These are phyloP conservation scores for Boletus rufocinnamomeus DNA, from an alignment of 768 basidiomycete genomes.

Conservation along the genomic window DNA sequence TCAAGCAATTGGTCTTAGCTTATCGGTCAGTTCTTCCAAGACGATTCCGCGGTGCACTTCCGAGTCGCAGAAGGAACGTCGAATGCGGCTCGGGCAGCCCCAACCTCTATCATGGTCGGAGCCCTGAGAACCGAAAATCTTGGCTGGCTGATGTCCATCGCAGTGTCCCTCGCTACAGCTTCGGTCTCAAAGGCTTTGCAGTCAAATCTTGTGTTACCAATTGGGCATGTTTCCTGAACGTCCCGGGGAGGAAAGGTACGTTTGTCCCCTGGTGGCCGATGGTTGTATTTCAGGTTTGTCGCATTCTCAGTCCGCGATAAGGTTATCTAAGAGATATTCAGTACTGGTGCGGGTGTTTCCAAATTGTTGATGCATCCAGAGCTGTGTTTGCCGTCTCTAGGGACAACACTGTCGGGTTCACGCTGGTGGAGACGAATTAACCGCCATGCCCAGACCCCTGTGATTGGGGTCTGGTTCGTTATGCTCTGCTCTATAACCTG, in stretches of 20 bases:
- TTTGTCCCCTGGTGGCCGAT: conserved; percentile 15
- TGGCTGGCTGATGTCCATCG: conserved; percentile 46
- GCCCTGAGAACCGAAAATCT: conserved; percentile 41
- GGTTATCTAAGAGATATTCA: conserved; percentile 15
- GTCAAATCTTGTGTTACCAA: conserved; percentile 39
- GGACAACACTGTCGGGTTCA: conserved; percentile 40
- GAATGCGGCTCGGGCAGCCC: conserved; percentile 44
- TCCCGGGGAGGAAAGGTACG: conserved; percentile 43
- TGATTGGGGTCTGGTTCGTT: conserved; percentile 46
- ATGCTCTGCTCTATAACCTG: conserved; percentile 33
- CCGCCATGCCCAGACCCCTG: conserved; percentile 34
- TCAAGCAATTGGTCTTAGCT: background rate
- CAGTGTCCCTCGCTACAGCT: conserved; percentile 44
- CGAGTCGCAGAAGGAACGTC: conserved; percentile 49
- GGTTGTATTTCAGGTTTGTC: conserved; percentile 41
- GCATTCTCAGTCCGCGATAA: background rate
- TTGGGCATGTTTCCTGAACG: conserved; percentile 43
- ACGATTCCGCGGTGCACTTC: conserved; percentile 50
- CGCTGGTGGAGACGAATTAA: conserved; percentile 40
- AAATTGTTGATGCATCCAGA: conserved; percentile 48
- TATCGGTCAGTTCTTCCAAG: conserved; percentile 22
- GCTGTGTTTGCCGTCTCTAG: conserved; percentile 47
- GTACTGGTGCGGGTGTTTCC: conserved; percentile 47
- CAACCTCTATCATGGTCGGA: conserved; percentile 46
- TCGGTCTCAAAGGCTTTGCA: conserved; percentile 39